phyloP scores from a whole-genome alignment of 2,329 filamentous ascomycete species.

The Clonostachys rhizophaga region DNA sequence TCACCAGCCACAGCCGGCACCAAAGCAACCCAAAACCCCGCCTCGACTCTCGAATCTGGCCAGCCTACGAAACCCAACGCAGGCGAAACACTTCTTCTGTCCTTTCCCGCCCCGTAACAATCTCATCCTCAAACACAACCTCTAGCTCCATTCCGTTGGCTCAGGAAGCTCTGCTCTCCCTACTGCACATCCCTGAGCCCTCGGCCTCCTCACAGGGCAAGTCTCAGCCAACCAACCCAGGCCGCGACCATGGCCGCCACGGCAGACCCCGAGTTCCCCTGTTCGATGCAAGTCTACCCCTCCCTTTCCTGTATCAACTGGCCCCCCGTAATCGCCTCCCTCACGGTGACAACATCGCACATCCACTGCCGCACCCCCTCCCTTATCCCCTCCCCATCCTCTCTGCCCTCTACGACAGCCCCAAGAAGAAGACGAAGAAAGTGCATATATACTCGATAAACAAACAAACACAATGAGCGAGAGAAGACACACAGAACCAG shows the following conservation, averaged over 20 bases:
- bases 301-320: conserved; percentile 5
- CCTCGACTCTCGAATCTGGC: too few species aligned
- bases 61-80: too few species aligned
- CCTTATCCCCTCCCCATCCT: conserved; percentile 10
- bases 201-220: neutral
- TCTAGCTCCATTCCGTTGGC: too few species aligned
- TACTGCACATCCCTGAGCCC: too few species aligned
- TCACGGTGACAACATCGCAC: conserved; percentile 5
- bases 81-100: too few species aligned
- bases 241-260: conserved; percentile 1
- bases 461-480: neutral
- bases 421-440: conserved; percentile 5
- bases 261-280: conserved; percentile 51
- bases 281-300: conserved; percentile 49
- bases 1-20: too few species aligned
- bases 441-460: neutral
- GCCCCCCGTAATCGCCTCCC: conserved; percentile 7
- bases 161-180: too few species aligned
- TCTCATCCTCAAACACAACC: too few species aligned
- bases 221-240: neutral
- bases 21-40: too few species aligned
- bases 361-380: conserved; percentile 1
- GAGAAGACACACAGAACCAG: neutral
- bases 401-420: conserved; percentile 7
- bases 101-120: too few species aligned